Evolutionary conservation across 768 basidiomycete genomes (phyloP), one percentile per base, ranked within the genome.

Genomic region (Boletus fagicola): DNA sequence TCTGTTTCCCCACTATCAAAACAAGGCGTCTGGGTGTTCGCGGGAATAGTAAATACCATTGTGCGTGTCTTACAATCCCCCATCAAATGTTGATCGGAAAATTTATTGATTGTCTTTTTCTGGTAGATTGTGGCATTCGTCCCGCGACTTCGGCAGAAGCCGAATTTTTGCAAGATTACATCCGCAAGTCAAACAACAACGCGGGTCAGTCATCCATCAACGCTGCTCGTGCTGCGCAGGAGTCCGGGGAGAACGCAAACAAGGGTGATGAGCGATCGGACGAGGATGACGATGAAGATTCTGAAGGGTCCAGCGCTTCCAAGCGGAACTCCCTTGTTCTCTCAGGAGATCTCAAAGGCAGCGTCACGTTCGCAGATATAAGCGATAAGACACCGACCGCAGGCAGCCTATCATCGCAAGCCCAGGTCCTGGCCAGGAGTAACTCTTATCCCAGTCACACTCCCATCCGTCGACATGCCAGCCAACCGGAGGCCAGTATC

Each of bases 41-140:
- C 74, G 94, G 94, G 50, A 94, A 96, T 78, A 92, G 90, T 77
- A 95, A 94, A 81, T 96, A 96, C 76, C 93, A 95, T 75, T 96
- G 92, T 93, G 62, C 62, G 87, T 78, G 62, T 65, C 68, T 65
- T 66, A 58, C 53, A 54, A 70, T 72, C 65, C 70, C 71, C 63
- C 63, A 65, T 69, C 67, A 74, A 58, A 63, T 59, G 55, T 13
- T 66, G 68, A 72, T 72, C 68, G 63, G 65, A 62, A 62, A 59
- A 43, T 65, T 63, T 69, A 59, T 62, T 63, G 36, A 73, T 72
- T 65, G 50, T 60, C 66, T 65, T 63, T 64, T 62, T 45, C 49
- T 60, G 68, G 63, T 50, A 90, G 92, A 94, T 82, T 94, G 92
- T 76, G 92, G 92, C 64, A 94, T 94, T 66, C 86, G 92, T 65